Base-by-base conservation (phyloP, 805 yeast genomes). In the Starmerella floris region DNA sequence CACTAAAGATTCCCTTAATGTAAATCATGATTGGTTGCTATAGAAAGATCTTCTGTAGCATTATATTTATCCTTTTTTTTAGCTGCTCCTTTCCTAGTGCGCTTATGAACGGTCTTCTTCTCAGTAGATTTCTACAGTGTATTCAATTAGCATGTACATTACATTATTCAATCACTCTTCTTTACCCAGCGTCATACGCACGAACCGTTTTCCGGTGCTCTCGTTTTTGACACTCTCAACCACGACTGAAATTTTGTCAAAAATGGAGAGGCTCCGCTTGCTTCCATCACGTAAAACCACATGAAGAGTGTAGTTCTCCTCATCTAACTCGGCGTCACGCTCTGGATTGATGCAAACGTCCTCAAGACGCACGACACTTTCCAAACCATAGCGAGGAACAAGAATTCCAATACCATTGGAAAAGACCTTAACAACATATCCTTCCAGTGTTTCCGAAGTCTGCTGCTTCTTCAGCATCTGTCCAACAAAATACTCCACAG, bases 401-500 rank as follows among this genome's bases (percentile, higher is more conserved):
- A 91, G 64, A 8, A 91, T 93, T 25, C 87, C 96, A 50, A 91
- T 74, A 61, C 98, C 98, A 59, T 91, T 91, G 48, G 83, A 78
- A 60, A 91, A 87, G 23, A 91, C 91, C 59, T 83, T 82, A 56
- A 88, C 85, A 23, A 87, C 79, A 55, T 83, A 87, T 9, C 97
- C 98, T 50, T 83, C 85, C 15, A 49, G 30, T 8, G 35, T 15
- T 59, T 83, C 94, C 15, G 68, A 68, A 30, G 80, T 67, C 56
- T 83, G 85, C 53, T 77, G 78, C 57, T 77, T 78, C 60, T 83
- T 82, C 82, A 91, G 81, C 33, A 88, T 95, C 65, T 91, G 97
- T 8, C 99, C 99, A 39, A 91, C 98, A 57, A 83, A 91, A 64
- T 91, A 91, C 61, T 91, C 98, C 48, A 91, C 83, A 59, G 94